phyloP scores from a whole-genome alignment of 2,329 filamentous ascomycete species.

The Sclerotinia nivalis region DNA sequence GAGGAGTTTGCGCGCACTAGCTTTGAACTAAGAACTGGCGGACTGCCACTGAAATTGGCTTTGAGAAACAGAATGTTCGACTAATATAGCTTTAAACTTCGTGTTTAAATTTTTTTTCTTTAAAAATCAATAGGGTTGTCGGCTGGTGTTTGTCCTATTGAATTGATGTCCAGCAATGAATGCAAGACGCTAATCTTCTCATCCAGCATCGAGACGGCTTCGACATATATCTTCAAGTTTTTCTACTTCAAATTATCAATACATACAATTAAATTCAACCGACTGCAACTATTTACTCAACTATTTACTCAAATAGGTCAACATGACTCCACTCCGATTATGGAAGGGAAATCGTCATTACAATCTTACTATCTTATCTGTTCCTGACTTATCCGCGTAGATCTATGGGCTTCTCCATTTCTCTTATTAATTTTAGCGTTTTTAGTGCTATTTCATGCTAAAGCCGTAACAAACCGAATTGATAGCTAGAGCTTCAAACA shows the following conservation, averaged over 20 bases:
- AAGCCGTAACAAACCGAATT: constrained; percentile 10
- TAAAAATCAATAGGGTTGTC: neutral
- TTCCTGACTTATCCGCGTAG: constrained; percentile 17
- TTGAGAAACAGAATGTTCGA: neutral
- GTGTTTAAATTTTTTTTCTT: neutral
- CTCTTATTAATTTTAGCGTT: neutral
- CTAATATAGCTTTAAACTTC: neutral
- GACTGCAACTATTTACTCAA: too few relatives aligned
- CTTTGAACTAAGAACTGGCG: neutral
- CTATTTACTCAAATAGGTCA: too few relatives aligned
- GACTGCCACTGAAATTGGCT: neutral
- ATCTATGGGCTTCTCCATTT: constrained; percentile 1
- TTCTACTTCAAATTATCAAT: neutral
- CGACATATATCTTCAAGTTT: neutral
- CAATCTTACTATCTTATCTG: neutral
- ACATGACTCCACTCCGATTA: neutral
- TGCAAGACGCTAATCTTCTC: neutral
- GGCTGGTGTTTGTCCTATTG: neutral
- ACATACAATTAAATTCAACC: neutral
- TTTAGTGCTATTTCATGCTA: neutral
- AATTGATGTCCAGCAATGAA: neutral
- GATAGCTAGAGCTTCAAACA: constrained; percentile 1
- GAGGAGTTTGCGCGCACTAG: neutral
- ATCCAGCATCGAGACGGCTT: neutral
- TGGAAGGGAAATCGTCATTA: neutral